Evolutionary conservation across 805 yeast species (phyloP), one percentile per base, ranked within the genome.

Genomic region (Dipodascus geniculatus): DNA sequence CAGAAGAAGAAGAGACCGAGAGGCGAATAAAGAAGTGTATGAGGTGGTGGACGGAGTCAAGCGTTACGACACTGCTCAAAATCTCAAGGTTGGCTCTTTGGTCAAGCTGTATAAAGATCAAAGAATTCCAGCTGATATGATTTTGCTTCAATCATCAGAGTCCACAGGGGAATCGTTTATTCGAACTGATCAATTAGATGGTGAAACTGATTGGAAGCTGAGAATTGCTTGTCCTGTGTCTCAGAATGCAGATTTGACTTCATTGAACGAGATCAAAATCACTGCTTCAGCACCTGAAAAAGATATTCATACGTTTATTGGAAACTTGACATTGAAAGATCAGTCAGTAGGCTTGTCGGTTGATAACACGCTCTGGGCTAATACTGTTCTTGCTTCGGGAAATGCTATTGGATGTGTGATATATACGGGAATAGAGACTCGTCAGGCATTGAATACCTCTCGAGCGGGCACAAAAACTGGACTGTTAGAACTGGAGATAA

Each of bases 151-250:
- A 64, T 83, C 96, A 0, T 82, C 88, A 54, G 96, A 87, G 64
- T 68, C 72, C 2, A 65, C 74, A 1, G 97, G 96, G 4, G 99
- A 93, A 64, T 78, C 90, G 1, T 93, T 95, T 63, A 87, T 93
- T 58, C 86, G 95, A 62, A 93, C 99, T 0, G 99, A 93, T 71
- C 99, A 93, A 70, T 74, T 93, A 51, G 99, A 93, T 68, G 99
- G 99, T 65, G 99, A 93, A 68, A 93, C 99, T 3, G 99, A 93
- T 70, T 93, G 99, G 99, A 93, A 93, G 67, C 73, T 93, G 53
- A 74, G 99, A 61, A 71, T 87, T 42, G 93, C 96, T 0, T 77
- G 83, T 50, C 76, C 82, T 11, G 63, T 81, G 24, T 87, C 96
- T 0, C 98, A 91, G 67, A 67, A 35, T 60, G 68, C 78, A 11